A percentile compares a stretch with the other conserved stretches of the same genome.
Evolutionary conservation across 192 early-diverging fungal species (phyloP).

Genomic region (Lobosporangium transversale): DNA sequence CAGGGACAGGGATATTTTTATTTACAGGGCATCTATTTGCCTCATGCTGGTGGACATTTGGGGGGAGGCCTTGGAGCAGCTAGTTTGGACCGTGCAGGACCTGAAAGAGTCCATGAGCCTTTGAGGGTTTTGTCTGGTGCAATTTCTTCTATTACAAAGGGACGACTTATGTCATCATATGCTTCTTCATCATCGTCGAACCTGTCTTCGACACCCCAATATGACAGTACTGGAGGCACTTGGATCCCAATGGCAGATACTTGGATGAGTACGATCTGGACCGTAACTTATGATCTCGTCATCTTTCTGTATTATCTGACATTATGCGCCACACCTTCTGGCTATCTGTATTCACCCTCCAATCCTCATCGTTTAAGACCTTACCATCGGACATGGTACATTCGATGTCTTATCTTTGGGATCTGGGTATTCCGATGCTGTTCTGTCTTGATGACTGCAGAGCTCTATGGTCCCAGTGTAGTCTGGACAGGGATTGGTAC

Average conservation of each 20-base stretch:
- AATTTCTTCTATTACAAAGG: constrained; percentile 33
- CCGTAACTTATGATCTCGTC: constrained; percentile 40
- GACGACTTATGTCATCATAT: constrained; percentile 4
- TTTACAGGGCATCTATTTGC: constrained; percentile 43
- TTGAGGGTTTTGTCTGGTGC: constrained; percentile 24
- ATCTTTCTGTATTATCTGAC: constrained; percentile 51
- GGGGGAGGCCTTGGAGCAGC: constrained; percentile 25
- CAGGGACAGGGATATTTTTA: constrained; percentile 50
- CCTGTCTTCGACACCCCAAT: not conserved
- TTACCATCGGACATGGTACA: constrained; percentile 50
- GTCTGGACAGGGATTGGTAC: constrained; percentile 50
- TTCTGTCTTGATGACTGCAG: constrained; percentile 47
- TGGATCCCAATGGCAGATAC: constrained; percentile 65
- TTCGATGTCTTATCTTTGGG: constrained; percentile 48
- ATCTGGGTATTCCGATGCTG: constrained; percentile 52
- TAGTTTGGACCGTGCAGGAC: constrained; percentile 38
- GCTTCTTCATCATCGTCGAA: not conserved
- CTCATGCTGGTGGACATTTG: constrained; percentile 28
- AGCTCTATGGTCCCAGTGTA: constrained; percentile 45
- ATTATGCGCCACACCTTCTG: constrained; percentile 43
- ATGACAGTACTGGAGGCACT: constrained; percentile 26
- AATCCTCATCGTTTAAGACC: constrained; percentile 44
- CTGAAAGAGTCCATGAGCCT: constrained; percentile 16
- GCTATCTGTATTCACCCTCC: constrained; percentile 45
- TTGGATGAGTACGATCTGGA: constrained; percentile 57